These are phyloP conservation scores for Podospora fimiseda DNA, from an alignment of 495 filamentous ascomycete genomes.

Conservation along the genomic window DNA sequence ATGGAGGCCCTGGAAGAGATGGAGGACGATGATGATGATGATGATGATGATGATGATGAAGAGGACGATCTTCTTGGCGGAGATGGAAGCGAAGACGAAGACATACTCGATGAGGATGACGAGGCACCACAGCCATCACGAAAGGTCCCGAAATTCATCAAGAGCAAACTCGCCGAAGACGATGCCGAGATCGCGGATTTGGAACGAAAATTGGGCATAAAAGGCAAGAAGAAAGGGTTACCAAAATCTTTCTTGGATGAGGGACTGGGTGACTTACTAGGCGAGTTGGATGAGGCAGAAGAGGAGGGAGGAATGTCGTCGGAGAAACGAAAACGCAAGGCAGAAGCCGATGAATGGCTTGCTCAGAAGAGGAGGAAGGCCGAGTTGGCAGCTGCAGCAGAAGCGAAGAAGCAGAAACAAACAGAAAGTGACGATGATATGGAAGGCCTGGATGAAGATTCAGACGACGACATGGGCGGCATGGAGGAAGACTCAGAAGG, in stretches of 20 bases:
- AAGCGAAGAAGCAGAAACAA: slow-evolving; percentile 15
- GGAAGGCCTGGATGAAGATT: slow-evolving; percentile 22
- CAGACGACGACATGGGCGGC: slow-evolving; percentile 4
- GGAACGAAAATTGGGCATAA: slow-evolving; percentile 85
- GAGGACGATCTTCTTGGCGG: too few relatives aligned
- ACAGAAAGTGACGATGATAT: slow-evolving; percentile 27
- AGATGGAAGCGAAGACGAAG: slow-evolving; percentile 18
- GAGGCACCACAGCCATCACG: slow-evolving; percentile 9
- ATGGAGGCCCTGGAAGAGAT: too few relatives aligned
- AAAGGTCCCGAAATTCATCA: slow-evolving; percentile 51
- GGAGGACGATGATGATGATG: slow-evolving; percentile 26
- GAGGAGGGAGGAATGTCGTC: slow-evolving; percentile 51
- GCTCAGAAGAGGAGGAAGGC: slow-evolving; percentile 43
- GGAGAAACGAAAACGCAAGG: slow-evolving; percentile 61
- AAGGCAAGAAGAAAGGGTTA: slow-evolving; percentile 64
- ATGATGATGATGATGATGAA: slow-evolving; percentile 35
- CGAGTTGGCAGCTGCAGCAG: slow-evolving; percentile 17
- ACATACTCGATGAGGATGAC: slow-evolving; percentile 23
- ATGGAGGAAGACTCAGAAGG: slow-evolving; percentile 25
- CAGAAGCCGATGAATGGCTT: slow-evolving; percentile 49
- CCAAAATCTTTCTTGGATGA: slow-evolving; percentile 77
- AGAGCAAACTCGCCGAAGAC: slow-evolving; percentile 62
- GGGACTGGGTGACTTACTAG: slow-evolving; percentile 72
- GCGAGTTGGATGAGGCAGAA: slow-evolving; percentile 52
- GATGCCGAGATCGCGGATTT: slow-evolving; percentile 82